Evolutionary conservation across 2,329 filamentous ascomycete genomes (phyloP), one percentile per base, ranked within the genome.

Genomic region (Rutstroemia sp.): DNA sequence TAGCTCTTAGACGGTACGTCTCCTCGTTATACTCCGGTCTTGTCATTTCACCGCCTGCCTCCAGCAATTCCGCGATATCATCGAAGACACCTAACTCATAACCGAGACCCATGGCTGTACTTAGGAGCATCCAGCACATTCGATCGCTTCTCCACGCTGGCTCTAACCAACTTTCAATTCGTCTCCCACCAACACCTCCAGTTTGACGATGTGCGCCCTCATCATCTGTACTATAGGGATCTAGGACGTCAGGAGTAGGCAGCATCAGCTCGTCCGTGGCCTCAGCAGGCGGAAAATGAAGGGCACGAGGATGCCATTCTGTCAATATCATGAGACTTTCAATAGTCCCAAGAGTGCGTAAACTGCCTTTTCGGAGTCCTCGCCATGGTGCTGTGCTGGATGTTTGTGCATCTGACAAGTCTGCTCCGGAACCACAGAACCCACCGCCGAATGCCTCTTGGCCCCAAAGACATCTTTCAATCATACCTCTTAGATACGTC

Each of bases 71-170:
- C 57, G 88, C 89, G 61, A 92, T 89, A 57, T 92, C 84, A 63
- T 97, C 94, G 65, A 97, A 99, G 2, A 99, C 90, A 10, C 94
- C 94, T 34, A 99, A 82, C 71, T 99, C 94, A 63, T 95, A 95
- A 0, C 89, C 90, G 39, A 97, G 76, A 1, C 91, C 88, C 76
- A 92, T 88, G 14, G 90, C 91, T 39, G 91, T 95, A 67, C 90
- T 95, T 30, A 97, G 79, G 14, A 97, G 76, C 90, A 96, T 96
- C 92, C 92, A 96, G 68, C 89, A 95, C 89, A 96, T 95, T 54
- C 91, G 87, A 67, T 96, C 92, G 61, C 87, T 90, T 64, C 92
- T 81, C 90, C 92, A 96, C 8, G 90, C 92, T 2, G 94, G 94
- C 70, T 99, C 94, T 4, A 97, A 82, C 90, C 94, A 97, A 69